phyloP scores from a whole-genome alignment of 345 rosid species.

The Eucalyptus grandis region DNA sequence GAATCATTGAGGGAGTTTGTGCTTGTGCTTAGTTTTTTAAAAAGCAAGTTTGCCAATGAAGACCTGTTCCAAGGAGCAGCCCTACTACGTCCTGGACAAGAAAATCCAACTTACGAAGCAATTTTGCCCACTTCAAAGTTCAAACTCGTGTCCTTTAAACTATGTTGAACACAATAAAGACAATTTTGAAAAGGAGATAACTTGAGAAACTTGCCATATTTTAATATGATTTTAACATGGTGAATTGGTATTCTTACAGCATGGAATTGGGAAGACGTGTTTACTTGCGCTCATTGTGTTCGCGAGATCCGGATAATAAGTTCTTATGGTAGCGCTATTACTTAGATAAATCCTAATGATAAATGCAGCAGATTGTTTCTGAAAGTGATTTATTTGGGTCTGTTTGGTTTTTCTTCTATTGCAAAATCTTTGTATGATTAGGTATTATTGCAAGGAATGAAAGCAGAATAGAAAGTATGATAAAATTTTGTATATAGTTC shows the following conservation, averaged over 20 bases:
- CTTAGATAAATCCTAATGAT: background rate
- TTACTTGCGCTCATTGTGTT: background rate
- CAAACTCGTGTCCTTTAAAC: background rate
- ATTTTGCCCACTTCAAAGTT: background rate
- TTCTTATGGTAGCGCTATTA: accelerated
- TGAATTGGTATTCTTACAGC: background rate
- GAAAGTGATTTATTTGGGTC: background rate
- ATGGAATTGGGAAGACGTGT: background rate
- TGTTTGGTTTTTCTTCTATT: background rate
- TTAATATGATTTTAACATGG: background rate
- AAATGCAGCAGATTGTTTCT: background rate
- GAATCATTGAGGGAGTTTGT: background rate
- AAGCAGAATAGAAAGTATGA: background rate
- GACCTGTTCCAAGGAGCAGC: background rate
- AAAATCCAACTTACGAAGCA: background rate
- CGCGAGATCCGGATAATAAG: background rate
- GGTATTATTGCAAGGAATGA: background rate
- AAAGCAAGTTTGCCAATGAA: background rate
- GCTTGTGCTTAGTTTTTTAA: background rate
- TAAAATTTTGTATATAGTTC: background rate
- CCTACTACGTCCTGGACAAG: background rate
- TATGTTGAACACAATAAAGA: background rate
- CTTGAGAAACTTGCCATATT: background rate
- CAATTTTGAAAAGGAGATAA: background rate
- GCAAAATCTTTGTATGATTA: background rate